Evolutionary conservation across 2,329 filamentous ascomycete genomes (phyloP).

Genomic region (Hymenotorrendiella dingleyae): DNA sequence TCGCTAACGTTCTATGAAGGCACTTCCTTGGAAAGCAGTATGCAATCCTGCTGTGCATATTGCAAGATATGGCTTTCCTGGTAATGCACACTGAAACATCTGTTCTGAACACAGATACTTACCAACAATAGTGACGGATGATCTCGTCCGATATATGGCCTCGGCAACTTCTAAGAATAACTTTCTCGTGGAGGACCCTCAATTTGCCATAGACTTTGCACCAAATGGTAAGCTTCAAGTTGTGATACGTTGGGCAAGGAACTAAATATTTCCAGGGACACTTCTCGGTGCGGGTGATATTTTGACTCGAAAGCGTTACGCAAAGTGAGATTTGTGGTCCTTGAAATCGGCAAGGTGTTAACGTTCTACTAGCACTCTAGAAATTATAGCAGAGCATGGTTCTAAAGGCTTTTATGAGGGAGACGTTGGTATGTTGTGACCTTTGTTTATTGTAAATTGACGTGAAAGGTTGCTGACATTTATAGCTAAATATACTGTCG

Average conservation of each 20-base stretch:
- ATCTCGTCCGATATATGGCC: constrained; percentile 69
- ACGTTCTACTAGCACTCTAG: constrained; percentile 44
- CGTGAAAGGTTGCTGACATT: constrained; percentile 7
- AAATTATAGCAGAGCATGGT: constrained; percentile 54
- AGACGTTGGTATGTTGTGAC: constrained; percentile 36
- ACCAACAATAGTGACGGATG: constrained; percentile 50
- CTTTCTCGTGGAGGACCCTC: constrained; percentile 55
- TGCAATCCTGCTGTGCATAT: constrained; percentile 68
- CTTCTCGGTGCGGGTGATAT: constrained; percentile 53
- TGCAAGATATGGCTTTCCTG: constrained; percentile 64
- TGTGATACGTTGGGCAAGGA: too few relatives aligned
- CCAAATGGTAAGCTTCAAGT: constrained; percentile 48
- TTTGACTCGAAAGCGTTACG: constrained; percentile 60
- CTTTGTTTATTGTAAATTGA: not conserved
- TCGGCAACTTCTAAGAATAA: constrained; percentile 41
- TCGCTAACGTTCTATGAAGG: constrained; percentile 27
- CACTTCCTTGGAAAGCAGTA: constrained; percentile 63
- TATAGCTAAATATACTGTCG: constrained; percentile 53
- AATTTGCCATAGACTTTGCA: constrained; percentile 65
- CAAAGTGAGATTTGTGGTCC: constrained; percentile 34
- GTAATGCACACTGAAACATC: constrained; percentile 12
- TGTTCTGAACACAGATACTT: not conserved
- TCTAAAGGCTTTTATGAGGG: constrained; percentile 58
- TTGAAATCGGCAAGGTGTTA: not conserved
- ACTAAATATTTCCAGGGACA: constrained; percentile 35